Evolutionary conservation across 1,139 yeast species (phyloP), one percentile per base, ranked within the genome.

Genomic region (Kodamaea sp.): DNA sequence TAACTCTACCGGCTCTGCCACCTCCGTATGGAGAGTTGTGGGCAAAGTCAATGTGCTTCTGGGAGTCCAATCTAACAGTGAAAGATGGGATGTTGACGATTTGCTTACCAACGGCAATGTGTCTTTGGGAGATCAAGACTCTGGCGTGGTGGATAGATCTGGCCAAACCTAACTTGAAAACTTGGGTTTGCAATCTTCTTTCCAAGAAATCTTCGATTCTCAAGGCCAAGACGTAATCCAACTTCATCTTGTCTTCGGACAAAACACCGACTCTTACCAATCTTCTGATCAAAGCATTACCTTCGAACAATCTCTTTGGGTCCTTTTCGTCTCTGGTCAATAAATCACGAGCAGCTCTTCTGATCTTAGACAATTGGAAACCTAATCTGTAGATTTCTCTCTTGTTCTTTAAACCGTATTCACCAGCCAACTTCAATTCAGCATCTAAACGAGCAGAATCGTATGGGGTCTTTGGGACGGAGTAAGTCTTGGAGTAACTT

Each of bases 261-360:
- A 92, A 83, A 67, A 92, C 96, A 87, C 99, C 99, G 58, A 89
- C 81, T 80, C 97, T 89, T 47, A 89, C 97, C 67, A 89, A 83
- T 80, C 96, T 88, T 83, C 94, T 82, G 73, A 89, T 92, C 73
- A 92, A 88, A 67, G 99, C 99, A 70, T 92, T 92, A 86, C 99
- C 99, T 79, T 92, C 98, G 81, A 92, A 92, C 67, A 92, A 85
- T 82, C 99, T 90, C 87, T 89, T 92, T 81, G 96, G 97, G 77
- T 92, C 98, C 83, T 92, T 92, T 81, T 92, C 98, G 64, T 92
- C 98, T 81, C 97, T 89, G 79, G 98, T 92, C 76, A 92, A 85
- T 67, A 92, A 82, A 70, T 94, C 97, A 85, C 99, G 96, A 69
- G 99, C 99, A 72, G 98, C 98, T 82, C 98, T 89, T 82, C 99